Evolutionary conservation across 2,329 filamentous ascomycete genomes (phyloP).

Genomic region (Knoxdaviesia proteae): DNA sequence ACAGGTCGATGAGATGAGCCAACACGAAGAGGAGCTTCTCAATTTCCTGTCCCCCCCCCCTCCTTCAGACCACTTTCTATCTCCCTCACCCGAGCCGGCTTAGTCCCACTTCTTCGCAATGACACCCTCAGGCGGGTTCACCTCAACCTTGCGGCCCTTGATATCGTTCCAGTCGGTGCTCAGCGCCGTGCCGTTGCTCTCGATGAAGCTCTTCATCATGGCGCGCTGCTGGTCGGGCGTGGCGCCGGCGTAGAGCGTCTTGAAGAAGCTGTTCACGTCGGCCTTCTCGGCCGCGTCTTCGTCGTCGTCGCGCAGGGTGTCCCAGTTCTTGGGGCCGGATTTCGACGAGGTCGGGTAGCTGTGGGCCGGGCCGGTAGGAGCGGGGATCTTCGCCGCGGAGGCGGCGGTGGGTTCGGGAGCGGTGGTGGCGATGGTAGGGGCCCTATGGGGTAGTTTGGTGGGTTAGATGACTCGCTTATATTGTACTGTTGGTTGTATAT

Average conservation of each 20-base stretch:
- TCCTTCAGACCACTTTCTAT: too few relatives aligned
- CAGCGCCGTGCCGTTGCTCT: constrained; percentile 81
- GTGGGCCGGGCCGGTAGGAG: constrained; percentile 16
- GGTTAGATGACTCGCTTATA: too few relatives aligned
- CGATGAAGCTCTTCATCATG: constrained; percentile 93
- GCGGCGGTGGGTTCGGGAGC: constrained; percentile 1
- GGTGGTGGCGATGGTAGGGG: not conserved
- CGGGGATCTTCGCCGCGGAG: constrained; percentile 1
- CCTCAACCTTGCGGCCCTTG: constrained; percentile 47
- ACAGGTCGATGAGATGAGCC: too few relatives aligned
- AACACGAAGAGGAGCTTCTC: too few relatives aligned
- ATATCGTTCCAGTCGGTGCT: constrained; percentile 89
- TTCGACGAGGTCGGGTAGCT: constrained; percentile 75
- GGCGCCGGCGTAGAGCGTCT: constrained; percentile 60
- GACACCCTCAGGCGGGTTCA: constrained; percentile 54
- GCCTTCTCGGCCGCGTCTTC: constrained; percentile 29
- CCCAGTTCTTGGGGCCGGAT: constrained; percentile 77
- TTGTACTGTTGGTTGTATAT: too few relatives aligned
- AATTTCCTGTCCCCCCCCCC: too few relatives aligned
- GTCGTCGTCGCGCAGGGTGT: constrained; percentile 41
- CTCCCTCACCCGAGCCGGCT: not conserved
- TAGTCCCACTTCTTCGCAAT: constrained; percentile 50
- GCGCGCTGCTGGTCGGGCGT: constrained; percentile 66
- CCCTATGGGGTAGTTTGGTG: too few relatives aligned
- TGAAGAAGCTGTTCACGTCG: constrained; percentile 69